A percentile compares a stretch with the other conserved stretches of the same genome.
Conservation (phyloP, 2,329 filamentous ascomycete species). For the Colletotrichum sp. region DNA sequence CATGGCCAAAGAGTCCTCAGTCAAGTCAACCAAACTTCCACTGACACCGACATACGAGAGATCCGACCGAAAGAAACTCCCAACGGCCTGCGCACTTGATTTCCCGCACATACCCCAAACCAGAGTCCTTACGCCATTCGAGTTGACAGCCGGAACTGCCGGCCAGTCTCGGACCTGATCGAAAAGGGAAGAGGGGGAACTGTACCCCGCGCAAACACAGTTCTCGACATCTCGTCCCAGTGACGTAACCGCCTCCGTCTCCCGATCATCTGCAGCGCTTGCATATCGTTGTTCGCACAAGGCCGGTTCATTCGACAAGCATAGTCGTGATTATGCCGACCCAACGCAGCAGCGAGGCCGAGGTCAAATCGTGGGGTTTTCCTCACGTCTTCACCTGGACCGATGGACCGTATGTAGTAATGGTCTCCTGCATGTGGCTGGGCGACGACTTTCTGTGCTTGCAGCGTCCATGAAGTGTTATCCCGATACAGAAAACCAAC, state of each 20-base stretch:
- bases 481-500: neutral
- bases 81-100: neutral
- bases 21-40: neutral
- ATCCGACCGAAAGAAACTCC: neutral
- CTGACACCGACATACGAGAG: neutral
- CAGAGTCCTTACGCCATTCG: neutral
- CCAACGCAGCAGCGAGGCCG: conserved; percentile 56
- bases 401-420: conserved; percentile 66
- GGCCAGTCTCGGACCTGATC: conserved; percentile 1
- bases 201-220: neutral
- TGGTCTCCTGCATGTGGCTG: neutral
- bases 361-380: conserved; percentile 75
- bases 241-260: conserved; percentile 2
- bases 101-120: neutral
- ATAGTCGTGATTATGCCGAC: conserved; percentile 21
- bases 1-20: neutral
- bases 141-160: neutral
- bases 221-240: neutral
- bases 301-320: neutral
- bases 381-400: conserved; percentile 74
- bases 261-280: neutral
- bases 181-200: neutral
- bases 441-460: neutral
- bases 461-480: neutral
- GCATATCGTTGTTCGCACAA: neutral